Base-by-base conservation (phyloP, 1,139 yeast species). In the Saccharomyces pastorianus region DNA sequence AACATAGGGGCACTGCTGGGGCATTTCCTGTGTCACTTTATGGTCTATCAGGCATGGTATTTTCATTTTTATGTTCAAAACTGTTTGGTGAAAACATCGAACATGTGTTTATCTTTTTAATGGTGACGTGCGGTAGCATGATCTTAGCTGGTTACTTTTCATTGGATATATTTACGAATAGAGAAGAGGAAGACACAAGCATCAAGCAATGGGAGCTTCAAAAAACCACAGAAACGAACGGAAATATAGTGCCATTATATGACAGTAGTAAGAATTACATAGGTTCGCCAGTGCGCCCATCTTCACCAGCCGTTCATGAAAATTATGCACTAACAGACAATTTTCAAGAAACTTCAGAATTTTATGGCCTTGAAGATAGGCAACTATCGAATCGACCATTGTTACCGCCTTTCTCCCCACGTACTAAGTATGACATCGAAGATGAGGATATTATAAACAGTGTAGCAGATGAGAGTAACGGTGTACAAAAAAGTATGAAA, bases 1-100 rank as follows among this genome's bases (percentile, higher is more conserved):
- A 77, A 38, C 82, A 84, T 62, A 74, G 85, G 61, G 93, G 93
- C 17, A 76, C 83, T 4, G 91, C 91, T 3, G 83, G 83, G 4
- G 82, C 85, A 0, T 71, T 79, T 20, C 86, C 86, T 0, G 83
- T 81, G 2, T 76, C 85, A 38, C 71, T 81, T 2, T 82, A 76
- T 65, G 87, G 85, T 0, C 69, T 82, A 57, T 77, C 76, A 3
- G 73, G 75, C 2, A 61, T 73, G 55, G 48, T 72, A 8, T 73
- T 68, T 52, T 71, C 76, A 1, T 58, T 64, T 1, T 62, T 81
- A 14, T 75, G 84, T 11, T 79, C 82, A 2, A 65, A 69, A 11
- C 69, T 73, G 49, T 82, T 76, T 59, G 68, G 69, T 17, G 74
- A 73, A 47, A 65, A 80, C 55, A 73, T 82, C 6, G 79, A 74